Base-by-base conservation (phyloP, 2,329 filamentous ascomycete genomes). In the Fusarium lateritium region DNA sequence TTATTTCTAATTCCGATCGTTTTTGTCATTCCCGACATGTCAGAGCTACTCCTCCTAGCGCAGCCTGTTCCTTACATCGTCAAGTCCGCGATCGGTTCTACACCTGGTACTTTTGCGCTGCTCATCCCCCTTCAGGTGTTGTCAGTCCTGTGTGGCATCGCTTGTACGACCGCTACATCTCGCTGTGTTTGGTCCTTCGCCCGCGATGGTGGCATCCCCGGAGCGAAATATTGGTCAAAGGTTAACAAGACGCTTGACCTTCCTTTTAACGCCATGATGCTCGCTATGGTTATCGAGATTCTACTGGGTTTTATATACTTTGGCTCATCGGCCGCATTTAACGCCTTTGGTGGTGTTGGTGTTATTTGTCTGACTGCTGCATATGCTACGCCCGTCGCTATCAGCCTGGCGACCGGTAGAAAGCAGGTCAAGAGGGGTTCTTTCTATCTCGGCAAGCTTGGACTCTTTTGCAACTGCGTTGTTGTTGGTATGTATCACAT, bases 1-100 rank as follows among this genome's bases (percentile, higher is more conserved):
- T 78, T 92, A 65, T 91, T 92, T 80, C 81, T 92, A 67, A 84
- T 93, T 59, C 89, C 90, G 2, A 80, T 93, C 54, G 82, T 90
- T 71, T 93, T 92, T 76, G 89, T 92, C 59, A 82, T 93, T 15
- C 90, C 89, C 50, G 86, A 91, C 46, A 83, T 92, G 59, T 76
- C 80, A 43, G 79, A 80, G 19, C 84, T 92, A 39, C 81, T 86
- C 55, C 77, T 76, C 38, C 83, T 89, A 19, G 79, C 83, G 7
- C 90, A 92, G 77, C 90, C 90, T 10, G 83, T 89, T 13, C 90
- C 90, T 8, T 79, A 82, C 69, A 92, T 92, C 75, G 83, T 92
- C 76, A 87, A 87, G 39, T 22, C 24, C 6, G 61, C 58, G 11
- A 50, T 62, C 7, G 57, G 61, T 3, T 56, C 50, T 21, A 34